Evolutionary conservation across 805 yeast species (phyloP), one percentile per base, ranked within the genome.

Genomic region (Suhomyces prunicola): DNA sequence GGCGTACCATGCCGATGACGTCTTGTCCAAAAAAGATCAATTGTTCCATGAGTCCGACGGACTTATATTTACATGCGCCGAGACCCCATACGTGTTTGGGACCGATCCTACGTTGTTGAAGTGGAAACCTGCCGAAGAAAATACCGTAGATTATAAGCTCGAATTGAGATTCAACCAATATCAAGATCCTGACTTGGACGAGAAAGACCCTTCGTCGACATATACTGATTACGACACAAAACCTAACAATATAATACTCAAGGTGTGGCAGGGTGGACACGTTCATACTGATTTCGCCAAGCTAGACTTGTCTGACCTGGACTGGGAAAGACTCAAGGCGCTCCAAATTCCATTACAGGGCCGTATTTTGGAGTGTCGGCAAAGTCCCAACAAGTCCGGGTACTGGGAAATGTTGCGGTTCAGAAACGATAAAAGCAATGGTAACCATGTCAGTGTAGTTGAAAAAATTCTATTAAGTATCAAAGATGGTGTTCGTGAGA

Each of bases 51-150:
- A 88, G 53, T 85, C 94, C 3, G 99, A 94, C 72, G 99, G 99
- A 0, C 78, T 94, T 26, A 90, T 94, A 55, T 89, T 91, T 68
- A 94, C 99, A 1, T 90, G 96, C 58, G 87, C 96, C 44, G 90
- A 84, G 50, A 83, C 93, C 1, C 96, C 97, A 0, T 94, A 94
- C 70, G 77, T 83, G 2, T 83, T 86, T 57, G 98, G 98, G 12
- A 93, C 98, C 1, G 98, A 94, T 68, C 79, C 83, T 0, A 83
- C 90, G 6, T 74, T 94, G 48, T 72, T 94, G 51, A 94, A 96
- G 70, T 94, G 99, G 99, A 94, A 94, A 65, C 98, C 99, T 2
- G 90, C 96, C 10, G 89, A 89, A 57, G 99, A 93, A 68, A 96
- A 94, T 62, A 87, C 97, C 0, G 83, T 96, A 44, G 99, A 94